Evolutionary conservation across 192 early-diverging fungal genomes (phyloP).

Genomic region (Haplosporangium gracile): DNA sequence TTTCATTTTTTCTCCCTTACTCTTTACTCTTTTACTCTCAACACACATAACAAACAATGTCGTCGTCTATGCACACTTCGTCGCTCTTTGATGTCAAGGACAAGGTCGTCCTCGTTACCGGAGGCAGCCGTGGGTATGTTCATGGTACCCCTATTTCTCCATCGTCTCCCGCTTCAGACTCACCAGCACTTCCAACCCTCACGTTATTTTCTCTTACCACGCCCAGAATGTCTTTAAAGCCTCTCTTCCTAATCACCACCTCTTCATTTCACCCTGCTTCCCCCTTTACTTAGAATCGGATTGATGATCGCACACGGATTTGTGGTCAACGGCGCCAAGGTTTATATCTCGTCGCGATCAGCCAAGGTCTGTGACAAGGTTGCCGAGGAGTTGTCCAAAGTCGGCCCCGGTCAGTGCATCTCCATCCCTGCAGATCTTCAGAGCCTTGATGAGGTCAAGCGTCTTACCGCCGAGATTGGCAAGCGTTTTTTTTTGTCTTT

Average conservation of each 20-base stretch:
- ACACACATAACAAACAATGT: constrained; percentile 7
- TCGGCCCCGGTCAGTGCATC: constrained; percentile 81
- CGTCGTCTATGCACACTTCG: constrained; percentile 65
- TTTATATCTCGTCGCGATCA: constrained; percentile 92
- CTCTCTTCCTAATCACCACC: background rate
- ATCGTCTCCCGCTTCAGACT: background rate
- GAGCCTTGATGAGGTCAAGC: constrained; percentile 65
- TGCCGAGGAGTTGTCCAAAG: constrained; percentile 74
- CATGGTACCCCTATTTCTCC: background rate
- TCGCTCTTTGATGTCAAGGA: constrained; percentile 75
- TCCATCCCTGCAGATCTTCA: constrained; percentile 82
- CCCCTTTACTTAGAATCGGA: constrained; percentile 54
- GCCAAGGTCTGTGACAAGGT: constrained; percentile 67
- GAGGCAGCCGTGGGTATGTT: constrained; percentile 70
- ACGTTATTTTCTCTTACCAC: too few species aligned
- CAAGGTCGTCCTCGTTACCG: constrained; percentile 88
- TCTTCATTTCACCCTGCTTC: constrained; percentile 7
- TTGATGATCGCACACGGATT: constrained; percentile 76
- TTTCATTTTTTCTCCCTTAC: background rate
- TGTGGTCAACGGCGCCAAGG: constrained; percentile 89
- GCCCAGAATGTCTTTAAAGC: background rate
- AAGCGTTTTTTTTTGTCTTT: constrained; percentile 20
- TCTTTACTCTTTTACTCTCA: background rate
- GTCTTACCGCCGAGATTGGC: constrained; percentile 67
- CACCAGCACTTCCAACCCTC: background rate